phyloP scores from a whole-genome alignment of 176 grass and related monocot species.

The Aegilops longissima region DNA sequence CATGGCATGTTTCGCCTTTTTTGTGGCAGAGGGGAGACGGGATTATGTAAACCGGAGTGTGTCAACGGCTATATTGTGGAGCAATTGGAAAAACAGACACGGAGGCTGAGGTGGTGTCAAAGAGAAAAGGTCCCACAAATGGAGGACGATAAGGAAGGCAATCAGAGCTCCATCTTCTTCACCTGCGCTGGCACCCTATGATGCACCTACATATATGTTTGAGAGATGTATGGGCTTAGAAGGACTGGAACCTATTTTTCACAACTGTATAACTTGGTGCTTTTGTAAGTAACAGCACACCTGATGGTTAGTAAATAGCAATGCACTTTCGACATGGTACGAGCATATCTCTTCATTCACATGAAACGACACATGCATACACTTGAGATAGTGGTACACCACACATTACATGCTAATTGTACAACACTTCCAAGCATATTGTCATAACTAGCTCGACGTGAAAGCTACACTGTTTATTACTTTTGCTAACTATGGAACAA shows the following conservation, averaged over 20 bases:
- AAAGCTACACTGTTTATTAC: background rate
- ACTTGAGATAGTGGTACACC: background rate
- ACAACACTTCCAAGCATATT: background rate
- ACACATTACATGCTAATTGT: background rate
- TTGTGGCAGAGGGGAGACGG: constrained; percentile 51
- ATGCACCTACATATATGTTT: background rate
- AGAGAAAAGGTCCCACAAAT: background rate
- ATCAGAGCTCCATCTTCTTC: constrained; percentile 42
- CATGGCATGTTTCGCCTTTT: background rate
- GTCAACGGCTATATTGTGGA: constrained; percentile 28
- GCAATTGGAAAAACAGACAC: constrained; percentile 31
- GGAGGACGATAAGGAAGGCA: background rate
- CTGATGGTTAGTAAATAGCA: background rate
- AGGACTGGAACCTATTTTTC: background rate
- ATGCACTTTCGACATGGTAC: background rate
- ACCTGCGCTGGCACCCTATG: background rate
- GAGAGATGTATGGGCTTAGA: background rate
- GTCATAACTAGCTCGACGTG: background rate
- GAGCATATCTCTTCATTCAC: background rate
- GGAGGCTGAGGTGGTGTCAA: background rate
- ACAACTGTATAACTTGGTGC: background rate
- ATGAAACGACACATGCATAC: background rate
- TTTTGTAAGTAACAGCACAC: background rate
- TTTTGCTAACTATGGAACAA: background rate
- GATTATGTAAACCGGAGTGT: constrained; percentile 54